phyloP scores from a whole-genome alignment of 2,329 filamentous ascomycete genomes.

The Ceratocystis smalleyi region DNA sequence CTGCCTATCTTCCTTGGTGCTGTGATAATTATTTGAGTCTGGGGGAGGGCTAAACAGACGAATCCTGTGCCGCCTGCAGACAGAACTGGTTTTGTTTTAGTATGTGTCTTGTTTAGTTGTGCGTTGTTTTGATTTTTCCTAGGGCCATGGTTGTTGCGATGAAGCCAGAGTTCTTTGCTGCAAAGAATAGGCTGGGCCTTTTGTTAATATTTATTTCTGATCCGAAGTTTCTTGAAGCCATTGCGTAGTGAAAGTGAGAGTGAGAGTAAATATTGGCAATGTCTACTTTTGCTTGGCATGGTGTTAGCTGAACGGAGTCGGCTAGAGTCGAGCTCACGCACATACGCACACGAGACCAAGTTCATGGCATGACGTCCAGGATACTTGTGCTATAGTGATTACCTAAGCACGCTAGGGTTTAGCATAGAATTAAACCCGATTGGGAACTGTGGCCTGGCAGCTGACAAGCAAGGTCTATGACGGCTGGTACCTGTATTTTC shows the following conservation, averaged over 20 bases:
- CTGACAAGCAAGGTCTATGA: too few species aligned
- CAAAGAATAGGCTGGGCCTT: neutral
- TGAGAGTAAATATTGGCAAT: neutral
- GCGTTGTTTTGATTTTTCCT: conserved; percentile 1
- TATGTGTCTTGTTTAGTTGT: neutral
- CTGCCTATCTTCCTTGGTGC: neutral
- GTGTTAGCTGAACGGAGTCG: neutral
- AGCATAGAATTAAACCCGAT: too few species aligned
- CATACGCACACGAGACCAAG: too few species aligned
- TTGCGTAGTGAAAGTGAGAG: neutral
- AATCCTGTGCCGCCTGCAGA: neutral
- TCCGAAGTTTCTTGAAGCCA: neutral
- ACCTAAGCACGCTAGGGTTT: neutral
- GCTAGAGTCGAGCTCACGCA: too few species aligned
- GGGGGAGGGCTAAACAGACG: conserved; percentile 1
- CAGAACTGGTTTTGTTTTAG: conserved; percentile 1
- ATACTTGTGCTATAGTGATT: neutral
- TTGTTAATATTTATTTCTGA: conserved; percentile 5
- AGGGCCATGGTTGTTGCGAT: neutral
- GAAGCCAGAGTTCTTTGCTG: conserved; percentile 1
- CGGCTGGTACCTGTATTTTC: too few species aligned
- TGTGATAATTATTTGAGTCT: neutral
- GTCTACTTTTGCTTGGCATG: neutral
- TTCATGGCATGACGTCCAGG: too few species aligned
- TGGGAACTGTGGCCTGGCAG: too few species aligned